Conservation (phyloP, 1,284 basidiomycete species). For the Ceratobasidium sp. region DNA sequence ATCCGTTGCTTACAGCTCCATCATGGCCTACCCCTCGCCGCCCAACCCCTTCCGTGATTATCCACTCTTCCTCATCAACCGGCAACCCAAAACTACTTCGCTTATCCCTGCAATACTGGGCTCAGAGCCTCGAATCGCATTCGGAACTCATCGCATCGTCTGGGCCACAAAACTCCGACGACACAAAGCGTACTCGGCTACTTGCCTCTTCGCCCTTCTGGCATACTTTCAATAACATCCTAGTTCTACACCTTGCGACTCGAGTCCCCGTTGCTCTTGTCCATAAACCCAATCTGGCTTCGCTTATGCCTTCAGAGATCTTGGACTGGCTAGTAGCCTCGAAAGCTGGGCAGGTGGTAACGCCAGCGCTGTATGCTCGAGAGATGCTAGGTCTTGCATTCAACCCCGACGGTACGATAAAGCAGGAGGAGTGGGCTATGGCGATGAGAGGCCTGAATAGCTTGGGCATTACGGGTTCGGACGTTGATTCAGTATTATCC, state of each 20-base stretch:
- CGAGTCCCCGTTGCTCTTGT: neutral
- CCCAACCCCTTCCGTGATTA: conserved; percentile 4
- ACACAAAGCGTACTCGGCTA: neutral
- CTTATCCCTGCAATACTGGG: conserved; percentile 26
- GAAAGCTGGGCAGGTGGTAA: neutral
- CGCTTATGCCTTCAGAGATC: neutral
- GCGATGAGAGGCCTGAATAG: neutral
- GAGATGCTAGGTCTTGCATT: conserved; percentile 23
- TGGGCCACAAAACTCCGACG: neutral
- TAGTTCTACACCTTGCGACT: neutral
- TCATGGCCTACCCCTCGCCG: conserved; percentile 1
- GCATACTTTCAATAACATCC: conserved; percentile 1
- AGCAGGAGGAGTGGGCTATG: neutral
- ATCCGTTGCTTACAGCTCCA: neutral
- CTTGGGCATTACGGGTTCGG: neutral
- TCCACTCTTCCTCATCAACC: conserved; percentile 22
- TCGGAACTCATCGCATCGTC: neutral
- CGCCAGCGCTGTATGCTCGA: neutral
- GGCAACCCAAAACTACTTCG: conserved; percentile 14
- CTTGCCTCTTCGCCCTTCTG: conserved; percentile 2
- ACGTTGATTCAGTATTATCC: conserved; percentile 9
- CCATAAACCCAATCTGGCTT: neutral
- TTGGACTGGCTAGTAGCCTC: conserved; percentile 19
- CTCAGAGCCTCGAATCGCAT: conserved; percentile 4
- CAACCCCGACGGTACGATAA: neutral